These are phyloP conservation scores for Naganishia onofrii DNA, from an alignment of 768 basidiomycete species.

Conservation along the genomic window DNA sequence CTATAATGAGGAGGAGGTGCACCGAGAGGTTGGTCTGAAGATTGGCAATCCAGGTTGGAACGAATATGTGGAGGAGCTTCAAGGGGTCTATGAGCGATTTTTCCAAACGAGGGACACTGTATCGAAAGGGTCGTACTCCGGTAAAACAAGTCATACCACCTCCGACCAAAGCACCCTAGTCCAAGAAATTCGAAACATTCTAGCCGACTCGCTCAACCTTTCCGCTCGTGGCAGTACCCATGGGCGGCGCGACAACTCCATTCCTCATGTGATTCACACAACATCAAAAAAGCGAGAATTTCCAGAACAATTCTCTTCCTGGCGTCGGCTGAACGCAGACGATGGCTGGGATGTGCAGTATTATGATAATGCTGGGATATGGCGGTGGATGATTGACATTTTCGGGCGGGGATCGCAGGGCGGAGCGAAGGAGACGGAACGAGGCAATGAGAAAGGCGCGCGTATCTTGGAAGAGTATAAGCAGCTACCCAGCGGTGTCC, in stretches of 20 bases:
- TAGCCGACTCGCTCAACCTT: background rate
- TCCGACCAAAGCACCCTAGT: background rate
- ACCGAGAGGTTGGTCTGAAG: constrained; percentile 1
- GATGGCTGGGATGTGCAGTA: constrained; percentile 31
- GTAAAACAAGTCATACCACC: background rate
- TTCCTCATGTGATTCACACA: constrained; percentile 37
- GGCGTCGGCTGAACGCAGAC: constrained; percentile 34
- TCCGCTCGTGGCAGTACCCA: background rate
- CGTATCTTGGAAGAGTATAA: constrained; percentile 31
- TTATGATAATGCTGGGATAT: constrained; percentile 35
- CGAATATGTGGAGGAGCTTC: background rate
- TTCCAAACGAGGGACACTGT: background rate
- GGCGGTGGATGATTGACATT: constrained; percentile 29
- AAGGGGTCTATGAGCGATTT: background rate
- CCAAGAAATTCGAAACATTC: background rate
- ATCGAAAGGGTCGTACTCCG: too few relatives aligned
- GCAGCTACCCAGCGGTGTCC: constrained; percentile 24
- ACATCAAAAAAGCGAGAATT: constrained; percentile 31
- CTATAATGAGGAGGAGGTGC: background rate
- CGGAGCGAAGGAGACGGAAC: constrained; percentile 2
- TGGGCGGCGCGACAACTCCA: background rate
- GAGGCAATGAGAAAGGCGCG: too few relatives aligned
- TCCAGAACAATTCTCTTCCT: constrained; percentile 38
- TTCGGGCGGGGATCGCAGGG: background rate
- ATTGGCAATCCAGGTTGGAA: background rate